Conservation (phyloP, 169 alveolate species). For the Eimeria maxima region DNA sequence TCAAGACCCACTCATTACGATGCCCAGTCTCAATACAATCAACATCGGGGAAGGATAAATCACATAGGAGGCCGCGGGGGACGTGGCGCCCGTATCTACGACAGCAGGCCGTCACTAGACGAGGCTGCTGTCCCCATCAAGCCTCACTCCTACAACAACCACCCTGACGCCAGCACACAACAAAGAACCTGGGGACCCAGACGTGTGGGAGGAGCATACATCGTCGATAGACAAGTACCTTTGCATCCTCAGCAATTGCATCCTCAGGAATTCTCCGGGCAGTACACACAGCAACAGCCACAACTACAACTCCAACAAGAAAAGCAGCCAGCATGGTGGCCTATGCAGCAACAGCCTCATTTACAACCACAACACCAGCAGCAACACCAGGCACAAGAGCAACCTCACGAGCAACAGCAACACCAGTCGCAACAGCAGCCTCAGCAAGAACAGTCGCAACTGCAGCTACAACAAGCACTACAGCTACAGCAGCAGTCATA, state of each 20-base stretch:
- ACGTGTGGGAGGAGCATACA: neutral
- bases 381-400: neutral
- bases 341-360: neutral
- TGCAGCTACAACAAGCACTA: neutral
- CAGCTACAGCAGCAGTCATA: neutral
- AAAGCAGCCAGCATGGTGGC: neutral
- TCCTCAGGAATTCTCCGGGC: neutral
- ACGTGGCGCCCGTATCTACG: neutral
- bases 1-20: neutral
- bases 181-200: neutral
- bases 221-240: neutral
- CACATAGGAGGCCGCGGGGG: constrained; percentile 16
- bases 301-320: neutral
- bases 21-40: neutral
- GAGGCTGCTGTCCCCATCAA: neutral
- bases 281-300: neutral
- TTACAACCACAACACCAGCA: neutral
- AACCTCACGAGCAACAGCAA: neutral
- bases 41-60: neutral
- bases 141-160: neutral
- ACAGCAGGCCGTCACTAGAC: neutral
- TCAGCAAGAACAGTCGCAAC: neutral
- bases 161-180: neutral
- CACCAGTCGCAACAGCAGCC: neutral
- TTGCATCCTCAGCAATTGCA: neutral